A percentile compares a stretch with the other conserved stretches of the same genome.
phyloP scores from a whole-genome alignment of 441 rosid genomes.

The Jatropha multifida region DNA sequence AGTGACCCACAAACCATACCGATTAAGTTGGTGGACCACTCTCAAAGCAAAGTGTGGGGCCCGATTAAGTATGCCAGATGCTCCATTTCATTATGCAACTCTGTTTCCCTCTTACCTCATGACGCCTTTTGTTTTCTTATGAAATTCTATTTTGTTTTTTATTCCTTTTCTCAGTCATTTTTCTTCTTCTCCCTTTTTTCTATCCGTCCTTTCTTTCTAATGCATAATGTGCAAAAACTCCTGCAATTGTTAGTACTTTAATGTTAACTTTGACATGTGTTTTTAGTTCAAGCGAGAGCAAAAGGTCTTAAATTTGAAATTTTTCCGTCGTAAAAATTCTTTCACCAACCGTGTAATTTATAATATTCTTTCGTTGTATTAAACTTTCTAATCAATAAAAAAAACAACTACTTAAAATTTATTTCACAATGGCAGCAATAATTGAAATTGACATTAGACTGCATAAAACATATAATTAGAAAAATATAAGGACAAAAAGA shows the following conservation, averaged over 20 bases:
- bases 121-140: neutral
- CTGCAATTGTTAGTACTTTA: neutral
- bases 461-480: neutral
- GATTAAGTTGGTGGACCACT: slow-evolving; percentile 44
- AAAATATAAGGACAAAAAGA: too few species aligned
- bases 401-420: neutral
- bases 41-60: slow-evolving; percentile 37
- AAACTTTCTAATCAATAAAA: too few species aligned
- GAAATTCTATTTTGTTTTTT: neutral
- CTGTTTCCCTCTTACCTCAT: neutral
- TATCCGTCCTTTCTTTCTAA: neutral
- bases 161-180: neutral
- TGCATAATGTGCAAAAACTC: too few species aligned
- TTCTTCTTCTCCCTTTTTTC: neutral
- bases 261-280: neutral
- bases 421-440: neutral
- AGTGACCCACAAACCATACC: slow-evolving; percentile 31
- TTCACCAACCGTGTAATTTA: too few species aligned
- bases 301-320: too few species aligned
- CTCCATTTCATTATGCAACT: slow-evolving; percentile 19
- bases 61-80: slow-evolving; percentile 32
- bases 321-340: too few species aligned
- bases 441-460: neutral
- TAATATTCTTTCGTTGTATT: too few species aligned
- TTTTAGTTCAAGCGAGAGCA: neutral